phyloP scores from a whole-genome alignment of 176 grass and related monocot genomes.

The Melocanna baccifera region DNA sequence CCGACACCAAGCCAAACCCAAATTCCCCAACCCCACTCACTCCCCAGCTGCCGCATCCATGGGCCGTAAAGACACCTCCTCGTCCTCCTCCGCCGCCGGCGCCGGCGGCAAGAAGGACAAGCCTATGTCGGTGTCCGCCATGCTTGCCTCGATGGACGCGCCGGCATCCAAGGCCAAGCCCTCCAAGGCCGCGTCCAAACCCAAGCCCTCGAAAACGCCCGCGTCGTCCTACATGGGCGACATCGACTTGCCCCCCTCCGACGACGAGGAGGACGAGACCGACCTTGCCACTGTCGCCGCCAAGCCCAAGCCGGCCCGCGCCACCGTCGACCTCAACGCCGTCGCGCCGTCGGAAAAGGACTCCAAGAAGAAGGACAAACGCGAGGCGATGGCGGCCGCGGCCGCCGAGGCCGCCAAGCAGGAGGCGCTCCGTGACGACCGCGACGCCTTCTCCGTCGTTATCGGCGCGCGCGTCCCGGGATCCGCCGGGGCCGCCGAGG shows the following conservation, averaged over 20 bases:
- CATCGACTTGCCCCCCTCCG: constrained; percentile 79
- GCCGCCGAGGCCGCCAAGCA: constrained; percentile 52
- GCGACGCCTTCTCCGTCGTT: constrained; percentile 88
- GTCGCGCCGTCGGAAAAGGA: constrained; percentile 60
- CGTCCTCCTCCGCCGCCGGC: constrained; percentile 25
- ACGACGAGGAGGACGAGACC: constrained; percentile 61
- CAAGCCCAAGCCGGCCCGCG: constrained; percentile 44
- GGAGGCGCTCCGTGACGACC: constrained; percentile 86
- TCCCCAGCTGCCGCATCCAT: constrained; percentile 29
- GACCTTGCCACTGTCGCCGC: constrained; percentile 23
- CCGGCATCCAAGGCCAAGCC: constrained; percentile 43
- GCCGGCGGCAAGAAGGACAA: constrained; percentile 53
- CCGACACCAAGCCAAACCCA: constrained; percentile 13
- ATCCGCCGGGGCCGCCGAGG: constrained; percentile 23
- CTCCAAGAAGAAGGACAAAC: constrained; percentile 82
- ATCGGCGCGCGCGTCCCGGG: constrained; percentile 56
- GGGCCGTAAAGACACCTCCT: constrained; percentile 62
- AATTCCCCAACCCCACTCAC: not conserved
- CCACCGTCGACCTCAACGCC: constrained; percentile 41
- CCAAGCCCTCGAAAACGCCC: constrained; percentile 47
- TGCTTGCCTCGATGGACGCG: constrained; percentile 89
- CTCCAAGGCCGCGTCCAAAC: constrained; percentile 44
- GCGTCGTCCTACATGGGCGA: constrained; percentile 66
- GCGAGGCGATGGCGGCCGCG: constrained; percentile 51
- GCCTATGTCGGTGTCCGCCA: constrained; percentile 74